Conservation (phyloP, 1,139 yeast species). For the Saccharomyces pastorianus region DNA sequence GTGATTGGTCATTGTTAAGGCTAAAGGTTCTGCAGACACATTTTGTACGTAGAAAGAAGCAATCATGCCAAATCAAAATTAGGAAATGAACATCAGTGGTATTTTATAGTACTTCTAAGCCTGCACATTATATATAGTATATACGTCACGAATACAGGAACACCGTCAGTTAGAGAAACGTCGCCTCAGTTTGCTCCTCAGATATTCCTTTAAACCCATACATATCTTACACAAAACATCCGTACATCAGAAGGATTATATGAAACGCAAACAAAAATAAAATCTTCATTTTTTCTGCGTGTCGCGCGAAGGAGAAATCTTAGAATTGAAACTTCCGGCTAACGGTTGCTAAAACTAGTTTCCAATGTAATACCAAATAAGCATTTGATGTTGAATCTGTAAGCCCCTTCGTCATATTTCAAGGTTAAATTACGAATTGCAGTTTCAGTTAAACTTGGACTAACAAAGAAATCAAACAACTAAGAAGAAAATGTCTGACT, state of each 20-base stretch:
- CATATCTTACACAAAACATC: not conserved
- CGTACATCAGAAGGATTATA: not conserved
- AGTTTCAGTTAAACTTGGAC: not conserved
- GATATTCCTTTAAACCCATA: not conserved
- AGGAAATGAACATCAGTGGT: not conserved
- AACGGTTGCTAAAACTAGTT: not conserved
- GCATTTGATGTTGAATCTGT: not conserved
- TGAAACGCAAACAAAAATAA: too few relatives aligned
- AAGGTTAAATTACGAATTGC: not conserved
- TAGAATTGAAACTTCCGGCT: not conserved
- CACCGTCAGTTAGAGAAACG: not conserved
- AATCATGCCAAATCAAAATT: not conserved
- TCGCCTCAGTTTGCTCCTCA: not conserved
- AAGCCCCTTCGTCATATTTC: not conserved
- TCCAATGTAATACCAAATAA: not conserved
- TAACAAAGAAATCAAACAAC: not conserved
- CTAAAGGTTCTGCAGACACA: not conserved
- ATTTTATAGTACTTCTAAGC: not conserved
- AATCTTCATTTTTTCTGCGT: not conserved
- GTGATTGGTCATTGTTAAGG: not conserved
- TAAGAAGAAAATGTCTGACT: slow-evolving; percentile 42
- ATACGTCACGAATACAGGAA: not conserved
- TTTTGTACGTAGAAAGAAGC: not conserved
- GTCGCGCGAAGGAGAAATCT: not conserved
- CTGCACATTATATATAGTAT: not conserved